Percentiles rank a stretch among this genome's conserved stretches.
Conservation (phyloP, 2,329 filamentous ascomycete genomes). For the Penicillium sp. region DNA sequence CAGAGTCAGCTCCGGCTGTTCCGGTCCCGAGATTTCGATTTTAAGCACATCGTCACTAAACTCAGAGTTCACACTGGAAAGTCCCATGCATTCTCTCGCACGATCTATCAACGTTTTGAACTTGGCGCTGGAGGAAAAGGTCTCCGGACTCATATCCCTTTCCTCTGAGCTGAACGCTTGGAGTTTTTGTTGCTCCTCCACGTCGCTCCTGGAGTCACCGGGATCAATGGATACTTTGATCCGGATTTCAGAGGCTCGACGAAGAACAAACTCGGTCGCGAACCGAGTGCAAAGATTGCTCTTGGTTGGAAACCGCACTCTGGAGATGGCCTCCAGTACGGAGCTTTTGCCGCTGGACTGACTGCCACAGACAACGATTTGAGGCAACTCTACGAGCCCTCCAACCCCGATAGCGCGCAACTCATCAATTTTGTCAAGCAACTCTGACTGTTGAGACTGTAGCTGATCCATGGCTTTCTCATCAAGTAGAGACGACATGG, state of each 20-base stretch:
- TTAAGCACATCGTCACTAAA: neutral
- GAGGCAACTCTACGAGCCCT: conserved; percentile 50
- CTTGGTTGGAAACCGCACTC: conserved; percentile 58
- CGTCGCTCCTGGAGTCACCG: conserved; percentile 18
- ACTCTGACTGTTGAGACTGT: conserved; percentile 36
- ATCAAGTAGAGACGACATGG: neutral
- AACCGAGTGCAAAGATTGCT: conserved; percentile 53
- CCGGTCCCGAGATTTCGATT: neutral
- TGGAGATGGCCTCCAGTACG: conserved; percentile 62
- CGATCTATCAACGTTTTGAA: neutral
- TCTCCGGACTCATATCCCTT: no score
- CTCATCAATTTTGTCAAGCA: conserved; percentile 54
- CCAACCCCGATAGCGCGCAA: conserved; percentile 52
- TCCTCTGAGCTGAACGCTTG: conserved; percentile 55
- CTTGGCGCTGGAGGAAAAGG: neutral
- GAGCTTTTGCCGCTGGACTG: conserved; percentile 64
- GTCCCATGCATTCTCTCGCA: neutral
- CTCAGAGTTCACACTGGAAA: neutral
- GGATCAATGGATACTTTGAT: conserved; percentile 15
- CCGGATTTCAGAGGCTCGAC: conserved; percentile 42
- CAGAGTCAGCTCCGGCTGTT: conserved; percentile 37
- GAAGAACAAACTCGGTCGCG: neutral
- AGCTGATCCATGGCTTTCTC: conserved; percentile 11
- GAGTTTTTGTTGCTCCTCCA: conserved; percentile 25
- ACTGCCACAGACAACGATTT: conserved; percentile 59